Base-by-base conservation (phyloP, 257 asterid genomes). In the Primulina eburnea region DNA sequence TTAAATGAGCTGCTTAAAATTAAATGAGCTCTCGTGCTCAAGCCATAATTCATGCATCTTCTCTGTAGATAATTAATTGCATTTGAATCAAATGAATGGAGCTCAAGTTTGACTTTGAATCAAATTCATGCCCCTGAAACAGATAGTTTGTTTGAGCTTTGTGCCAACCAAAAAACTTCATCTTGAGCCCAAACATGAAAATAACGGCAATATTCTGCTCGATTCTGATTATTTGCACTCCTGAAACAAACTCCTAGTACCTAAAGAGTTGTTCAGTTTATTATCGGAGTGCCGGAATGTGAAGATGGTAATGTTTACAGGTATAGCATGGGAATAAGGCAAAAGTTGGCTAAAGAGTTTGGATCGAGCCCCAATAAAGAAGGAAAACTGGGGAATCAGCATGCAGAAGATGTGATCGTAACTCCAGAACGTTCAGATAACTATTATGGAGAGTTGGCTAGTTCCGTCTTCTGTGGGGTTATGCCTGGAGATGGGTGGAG, bases 401-500 rank as follows among this genome's bases (percentile, higher is more conserved):
- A 89, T 7, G 75, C 86, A 6, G 55, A 83, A 40, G 97, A 94
- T 76, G 97, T 89, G 68, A 75, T 87, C 14, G 99, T 94, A 79
- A 94, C 96, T 72, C 78, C 92, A 33, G 10, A 71, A 38, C 99
- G 97, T 55, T 73, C 87, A 55, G 84, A 82, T 12, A 76, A 86
- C 78, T 94, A 94, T 70, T 86, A 86, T 4, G 85, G 79, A 71
- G 95, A 89, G 77, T 62, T 94, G 75, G 96, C 90, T 14, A 91
- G 70, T 65, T 90, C 99, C 8, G 64, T 73, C 59, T 94, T 94
- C 69, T 94, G 99, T 70, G 99, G 99, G 72, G 97, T 94, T 40
- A 90, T 94, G 99, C 99, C 99, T 33, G 99, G 99, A 74, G 99
- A 94, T 69, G 99, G 99, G 50, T 94, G 99, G 99, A 91, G 99